Conservation (phyloP, 2,329 filamentous ascomycete species). For the Amauroascus niger region DNA sequence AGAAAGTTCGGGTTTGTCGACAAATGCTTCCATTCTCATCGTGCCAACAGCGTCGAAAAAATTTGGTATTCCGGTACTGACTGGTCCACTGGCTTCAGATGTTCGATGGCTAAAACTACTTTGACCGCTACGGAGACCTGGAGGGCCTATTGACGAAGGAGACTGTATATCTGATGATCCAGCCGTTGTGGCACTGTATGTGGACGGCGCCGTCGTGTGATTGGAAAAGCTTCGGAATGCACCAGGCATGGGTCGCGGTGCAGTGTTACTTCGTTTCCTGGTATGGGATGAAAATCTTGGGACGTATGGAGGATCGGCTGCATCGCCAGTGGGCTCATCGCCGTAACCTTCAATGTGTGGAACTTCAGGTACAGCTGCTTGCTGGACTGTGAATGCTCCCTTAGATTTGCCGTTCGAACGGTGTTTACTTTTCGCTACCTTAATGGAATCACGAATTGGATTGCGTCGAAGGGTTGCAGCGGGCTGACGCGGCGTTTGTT, state of each 20-base stretch:
- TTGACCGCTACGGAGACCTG: conserved; percentile 27
- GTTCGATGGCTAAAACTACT: conserved; percentile 44
- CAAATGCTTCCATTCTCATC: conserved; percentile 94
- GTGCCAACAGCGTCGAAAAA: conserved; percentile 87
- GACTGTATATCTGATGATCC: conserved; percentile 52
- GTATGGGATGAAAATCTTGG: conserved; percentile 54
- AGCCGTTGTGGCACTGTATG: conserved; percentile 47
- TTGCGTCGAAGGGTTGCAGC: conserved; percentile 45
- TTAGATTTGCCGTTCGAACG: conserved; percentile 35
- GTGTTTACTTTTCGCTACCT: conserved; percentile 67
- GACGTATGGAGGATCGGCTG: conserved; percentile 44
- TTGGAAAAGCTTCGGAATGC: conserved; percentile 71
- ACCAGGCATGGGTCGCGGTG: conserved; percentile 58
- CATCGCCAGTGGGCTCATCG: conserved; percentile 31
- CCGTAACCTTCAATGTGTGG: conserved; percentile 23
- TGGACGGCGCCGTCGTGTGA: conserved; percentile 31
- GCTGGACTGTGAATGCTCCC: conserved; percentile 31
- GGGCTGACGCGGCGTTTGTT: conserved; percentile 32
- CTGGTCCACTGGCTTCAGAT: conserved; percentile 42
- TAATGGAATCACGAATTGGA: conserved; percentile 77
- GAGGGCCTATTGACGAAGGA: conserved; percentile 21
- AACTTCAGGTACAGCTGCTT: conserved; percentile 29
- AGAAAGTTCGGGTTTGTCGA: conserved; percentile 44
- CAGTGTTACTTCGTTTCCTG: conserved; percentile 83
- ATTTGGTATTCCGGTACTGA: conserved; percentile 40